Conservation (phyloP, 2,329 filamentous ascomycete species). For the Aureobasidium sp. region DNA sequence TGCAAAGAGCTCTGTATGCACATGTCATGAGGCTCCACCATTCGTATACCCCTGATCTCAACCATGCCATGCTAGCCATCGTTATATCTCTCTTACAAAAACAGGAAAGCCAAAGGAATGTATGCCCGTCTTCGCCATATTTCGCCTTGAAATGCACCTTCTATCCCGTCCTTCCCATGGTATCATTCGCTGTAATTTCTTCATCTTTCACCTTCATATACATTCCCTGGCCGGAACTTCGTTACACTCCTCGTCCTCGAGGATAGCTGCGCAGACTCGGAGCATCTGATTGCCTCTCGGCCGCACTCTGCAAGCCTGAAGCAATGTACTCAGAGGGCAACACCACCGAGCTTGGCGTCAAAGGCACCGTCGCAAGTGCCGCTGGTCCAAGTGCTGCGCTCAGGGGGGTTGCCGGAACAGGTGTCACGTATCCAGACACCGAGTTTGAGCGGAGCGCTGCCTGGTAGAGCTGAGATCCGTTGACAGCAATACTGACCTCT, state of each 20-base stretch:
- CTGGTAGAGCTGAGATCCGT: slow-evolving; percentile 55
- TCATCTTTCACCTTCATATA: not conserved
- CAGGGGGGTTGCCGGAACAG: slow-evolving; percentile 75
- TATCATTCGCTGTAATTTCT: slow-evolving; percentile 5
- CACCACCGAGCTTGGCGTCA: slow-evolving; percentile 38
- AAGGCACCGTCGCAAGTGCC: slow-evolving; percentile 80
- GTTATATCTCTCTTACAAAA: not conserved
- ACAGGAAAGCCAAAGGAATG: not conserved
- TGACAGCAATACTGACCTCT: slow-evolving; percentile 67
- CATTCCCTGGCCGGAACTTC: not conserved
- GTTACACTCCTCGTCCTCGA: not conserved
- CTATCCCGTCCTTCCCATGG: not conserved
- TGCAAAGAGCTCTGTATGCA: not conserved
- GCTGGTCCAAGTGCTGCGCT: slow-evolving; percentile 84
- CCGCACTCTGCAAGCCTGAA: not conserved
- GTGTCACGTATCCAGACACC: slow-evolving; percentile 40
- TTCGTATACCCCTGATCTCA: not conserved
- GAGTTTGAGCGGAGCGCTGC: slow-evolving; percentile 18
- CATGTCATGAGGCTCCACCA: not conserved
- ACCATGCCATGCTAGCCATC: not conserved
- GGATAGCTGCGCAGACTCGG: slow-evolving; percentile 4
- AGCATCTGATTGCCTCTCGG: slow-evolving; percentile 5
- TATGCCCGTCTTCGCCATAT: not conserved
- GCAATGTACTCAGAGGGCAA: slow-evolving; percentile 7
- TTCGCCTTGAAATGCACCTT: slow-evolving; percentile 10